Conservation (phyloP, 257 asterid species). For the Galeopsis tetrahit region DNA sequence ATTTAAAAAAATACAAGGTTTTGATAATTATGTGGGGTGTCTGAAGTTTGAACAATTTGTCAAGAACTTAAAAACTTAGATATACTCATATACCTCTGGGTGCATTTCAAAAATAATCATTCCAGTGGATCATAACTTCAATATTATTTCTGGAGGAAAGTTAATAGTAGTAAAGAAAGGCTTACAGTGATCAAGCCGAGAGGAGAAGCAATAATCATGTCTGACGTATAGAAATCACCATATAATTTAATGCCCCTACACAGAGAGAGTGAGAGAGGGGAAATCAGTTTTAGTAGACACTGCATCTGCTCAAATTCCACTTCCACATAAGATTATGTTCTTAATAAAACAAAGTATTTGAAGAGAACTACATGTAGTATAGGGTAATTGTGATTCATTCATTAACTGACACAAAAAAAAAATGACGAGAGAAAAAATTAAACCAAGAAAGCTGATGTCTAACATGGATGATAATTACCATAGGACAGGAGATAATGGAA, state of each 20-base stretch:
- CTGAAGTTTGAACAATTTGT: not conserved
- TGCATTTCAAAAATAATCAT: constrained; percentile 16
- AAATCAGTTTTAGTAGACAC: constrained; percentile 11
- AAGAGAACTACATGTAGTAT: not conserved
- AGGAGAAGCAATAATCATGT: constrained; percentile 91
- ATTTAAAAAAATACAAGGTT: constrained; percentile 11
- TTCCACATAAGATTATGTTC: not conserved
- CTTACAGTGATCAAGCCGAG: constrained; percentile 88
- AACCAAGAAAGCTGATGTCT: not conserved
- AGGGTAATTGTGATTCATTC: not conserved
- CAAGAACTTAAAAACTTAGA: constrained; percentile 6
- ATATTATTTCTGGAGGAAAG: constrained; percentile 20
- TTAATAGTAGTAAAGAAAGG: constrained; percentile 22
- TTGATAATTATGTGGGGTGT: not conserved
- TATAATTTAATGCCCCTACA: constrained; percentile 73
- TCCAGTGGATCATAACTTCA: constrained; percentile 25
- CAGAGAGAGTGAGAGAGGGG: constrained; percentile 9
- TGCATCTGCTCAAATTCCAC: constrained; percentile 15
- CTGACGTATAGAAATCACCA: constrained; percentile 91
- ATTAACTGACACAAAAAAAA: not conserved
- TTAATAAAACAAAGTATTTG: not conserved
- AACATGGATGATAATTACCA: not conserved
- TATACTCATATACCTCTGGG: constrained; percentile 8
- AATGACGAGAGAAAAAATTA: too few relatives aligned
- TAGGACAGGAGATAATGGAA: not conserved